A percentile compares a stretch with the other conserved stretches of the same genome.
Conservation (phyloP, 257 asterid species). For the Thymus mandschuricus region DNA sequence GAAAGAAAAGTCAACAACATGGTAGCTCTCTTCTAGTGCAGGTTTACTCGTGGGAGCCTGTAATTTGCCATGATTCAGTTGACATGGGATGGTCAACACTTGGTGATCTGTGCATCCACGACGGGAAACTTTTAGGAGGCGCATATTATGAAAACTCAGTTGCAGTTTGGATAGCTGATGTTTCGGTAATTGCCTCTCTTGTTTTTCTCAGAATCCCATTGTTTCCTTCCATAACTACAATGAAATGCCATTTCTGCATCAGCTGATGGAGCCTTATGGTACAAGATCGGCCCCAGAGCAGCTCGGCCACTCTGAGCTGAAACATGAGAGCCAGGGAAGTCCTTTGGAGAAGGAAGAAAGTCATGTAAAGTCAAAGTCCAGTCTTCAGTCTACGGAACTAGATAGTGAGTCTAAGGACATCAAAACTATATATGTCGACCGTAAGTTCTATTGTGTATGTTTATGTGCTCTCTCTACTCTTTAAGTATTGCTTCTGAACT, state of each 20-base stretch:
- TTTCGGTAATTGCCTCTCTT: conserved; percentile 59
- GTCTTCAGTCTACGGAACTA: conserved; percentile 49
- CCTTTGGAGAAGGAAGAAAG: conserved; percentile 56
- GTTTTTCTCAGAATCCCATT: conserved; percentile 16
- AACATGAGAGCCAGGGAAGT: conserved; percentile 48
- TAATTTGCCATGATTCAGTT: conserved; percentile 85
- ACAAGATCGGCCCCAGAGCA: conserved; percentile 52
- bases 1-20: conserved; percentile 27
- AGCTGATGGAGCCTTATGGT: conserved; percentile 67
- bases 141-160: conserved; percentile 88
- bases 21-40: conserved; percentile 42
- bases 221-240: conserved; percentile 21
- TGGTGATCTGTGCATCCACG: conserved; percentile 89
- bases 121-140: conserved; percentile 93
- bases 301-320: conserved; percentile 56
- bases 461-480: conserved; percentile 11
- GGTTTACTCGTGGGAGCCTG: conserved; percentile 99
- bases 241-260: conserved; percentile 32
- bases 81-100: conserved; percentile 98
- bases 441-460: conserved; percentile 54
- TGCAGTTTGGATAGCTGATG: conserved; percentile 95
- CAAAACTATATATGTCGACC: conserved; percentile 91
- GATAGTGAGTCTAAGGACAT: conserved; percentile 85
- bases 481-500: neutral
- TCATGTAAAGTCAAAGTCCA: conserved; percentile 64